Evolutionary conservation across 1,139 yeast species (phyloP), one percentile per base, ranked within the genome.

Genomic region (Saccharomyces uvarum): DNA sequence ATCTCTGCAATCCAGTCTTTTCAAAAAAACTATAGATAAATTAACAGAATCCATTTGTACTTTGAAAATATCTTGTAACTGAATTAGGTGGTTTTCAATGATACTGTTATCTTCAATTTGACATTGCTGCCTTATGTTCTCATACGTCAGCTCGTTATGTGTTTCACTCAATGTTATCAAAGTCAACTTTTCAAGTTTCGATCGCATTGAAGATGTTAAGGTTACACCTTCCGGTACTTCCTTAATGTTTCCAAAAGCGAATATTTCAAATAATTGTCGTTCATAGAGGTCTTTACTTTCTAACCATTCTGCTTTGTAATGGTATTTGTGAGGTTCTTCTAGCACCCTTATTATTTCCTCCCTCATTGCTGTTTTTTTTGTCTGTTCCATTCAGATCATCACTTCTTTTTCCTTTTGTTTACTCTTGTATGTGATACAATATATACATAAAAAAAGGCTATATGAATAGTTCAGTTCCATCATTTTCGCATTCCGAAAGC

Each of bases 261-360:
- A 63, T 26, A 67, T 51, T 41, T 67, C 70, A 16, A 64, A 54
- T 11, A 62, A 16, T 9, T 51, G 31, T 11, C 54, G 54, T 33
- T 57, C 57, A 4, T 44, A 28, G n/a, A 11, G 44, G 5, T 51
- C 53, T 2, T 47, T 48, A 16, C 52, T 54, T 4, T 48, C 49
- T 7, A 64, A 47, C 71, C 71, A 67, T 31, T 58, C 51, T 13
- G 58, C 52, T 48, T 66, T 66, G 54, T 59, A 67, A 50, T 63
- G 63, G 19, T 57, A 56, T 13, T 33, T 53, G 3, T 51, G 13
- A 1, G 61, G 63, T 32, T 60, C 59, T 50, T 65, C 67, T 26
- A 62, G 54, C 28, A 32, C 26, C 13, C 48, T 38, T 38, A 38
- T 38, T 38, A 11, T 19, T 38, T 38, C 44, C 5, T 38, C 44